These are phyloP conservation scores for Plasmodium relictum DNA, from an alignment of 169 alveolate genomes.

Conservation along the genomic window DNA sequence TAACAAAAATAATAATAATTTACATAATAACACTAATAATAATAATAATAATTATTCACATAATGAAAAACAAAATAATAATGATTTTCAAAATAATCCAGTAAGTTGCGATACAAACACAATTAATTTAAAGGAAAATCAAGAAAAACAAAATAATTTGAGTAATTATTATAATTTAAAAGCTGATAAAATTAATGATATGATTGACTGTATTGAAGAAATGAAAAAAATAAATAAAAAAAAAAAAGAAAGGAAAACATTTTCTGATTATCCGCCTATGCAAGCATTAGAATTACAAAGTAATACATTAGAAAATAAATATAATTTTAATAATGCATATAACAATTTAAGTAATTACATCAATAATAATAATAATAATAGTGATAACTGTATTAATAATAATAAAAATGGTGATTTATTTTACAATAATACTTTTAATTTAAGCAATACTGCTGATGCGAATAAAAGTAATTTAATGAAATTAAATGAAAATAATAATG, in stretches of 20 bases:
- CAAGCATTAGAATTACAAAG: background rate
- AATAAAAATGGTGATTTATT: slow-evolving; percentile 2
- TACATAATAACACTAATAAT: background rate
- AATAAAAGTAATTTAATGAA: no score
- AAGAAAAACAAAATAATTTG: background rate
- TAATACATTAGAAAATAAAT: no score
- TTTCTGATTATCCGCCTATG: slow-evolving; percentile 5
- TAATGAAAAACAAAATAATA: no score
- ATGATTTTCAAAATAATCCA: background rate
- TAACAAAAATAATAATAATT: background rate
- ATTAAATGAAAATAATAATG: slow-evolving; percentile 14
- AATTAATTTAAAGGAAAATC: background rate
- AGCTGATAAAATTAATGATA: slow-evolving; percentile 63
- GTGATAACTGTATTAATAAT: background rate
- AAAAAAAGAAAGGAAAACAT: slow-evolving; percentile 27
- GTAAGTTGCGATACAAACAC: background rate
- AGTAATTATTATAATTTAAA: slow-evolving; percentile 36
- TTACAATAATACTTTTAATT: no score
- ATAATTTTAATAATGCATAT: background rate
- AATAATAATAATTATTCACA: no score
- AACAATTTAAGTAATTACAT: background rate
- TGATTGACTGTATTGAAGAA: slow-evolving; percentile 71
- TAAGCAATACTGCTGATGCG: no score
- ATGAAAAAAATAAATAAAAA: slow-evolving; percentile 61
- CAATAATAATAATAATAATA: background rate